phyloP scores from a whole-genome alignment of 2,329 filamentous ascomycete genomes.

The Thelonectria discophora region DNA sequence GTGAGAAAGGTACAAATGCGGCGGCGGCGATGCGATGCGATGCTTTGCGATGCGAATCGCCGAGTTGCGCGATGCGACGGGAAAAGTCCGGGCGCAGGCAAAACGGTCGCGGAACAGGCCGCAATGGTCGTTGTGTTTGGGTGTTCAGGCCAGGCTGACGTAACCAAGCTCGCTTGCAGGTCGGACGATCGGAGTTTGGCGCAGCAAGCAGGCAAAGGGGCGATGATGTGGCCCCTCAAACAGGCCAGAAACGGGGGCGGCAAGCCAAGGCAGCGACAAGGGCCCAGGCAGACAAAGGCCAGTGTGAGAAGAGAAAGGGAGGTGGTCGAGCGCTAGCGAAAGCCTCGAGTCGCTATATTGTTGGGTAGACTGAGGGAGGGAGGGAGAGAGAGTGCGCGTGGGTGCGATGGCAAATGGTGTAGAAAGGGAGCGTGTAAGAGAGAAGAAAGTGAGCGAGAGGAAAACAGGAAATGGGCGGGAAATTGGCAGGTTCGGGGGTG shows the following conservation, averaged over 20 bases:
- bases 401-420: conserved; percentile 38
- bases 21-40: conserved; percentile 20
- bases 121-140: conserved; percentile 17
- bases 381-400: conserved; percentile 31
- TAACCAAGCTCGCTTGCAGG: conserved; percentile 42
- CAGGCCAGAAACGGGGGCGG: conserved; percentile 38
- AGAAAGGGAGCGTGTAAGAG: conserved; percentile 42
- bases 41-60: conserved; percentile 34
- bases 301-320: conserved; percentile 33
- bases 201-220: conserved; percentile 38
- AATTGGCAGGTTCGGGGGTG: conserved; percentile 31
- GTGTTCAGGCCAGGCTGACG: conserved; percentile 45
- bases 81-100: conserved; percentile 26
- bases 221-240: conserved; percentile 48
- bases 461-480: conserved; percentile 41
- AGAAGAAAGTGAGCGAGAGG: conserved; percentile 36
- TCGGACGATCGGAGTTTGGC: conserved; percentile 42
- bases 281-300: conserved; percentile 33
- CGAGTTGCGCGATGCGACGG: conserved; percentile 27
- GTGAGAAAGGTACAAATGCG: conserved; percentile 26
- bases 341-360: conserved; percentile 50
- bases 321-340: conserved; percentile 59
- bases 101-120: conserved; percentile 7
- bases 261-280: conserved; percentile 38
- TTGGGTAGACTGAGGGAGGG: conserved; percentile 33